Conservation (phyloP, 768 basidiomycete species). For the Pisolithus microcarpus region DNA sequence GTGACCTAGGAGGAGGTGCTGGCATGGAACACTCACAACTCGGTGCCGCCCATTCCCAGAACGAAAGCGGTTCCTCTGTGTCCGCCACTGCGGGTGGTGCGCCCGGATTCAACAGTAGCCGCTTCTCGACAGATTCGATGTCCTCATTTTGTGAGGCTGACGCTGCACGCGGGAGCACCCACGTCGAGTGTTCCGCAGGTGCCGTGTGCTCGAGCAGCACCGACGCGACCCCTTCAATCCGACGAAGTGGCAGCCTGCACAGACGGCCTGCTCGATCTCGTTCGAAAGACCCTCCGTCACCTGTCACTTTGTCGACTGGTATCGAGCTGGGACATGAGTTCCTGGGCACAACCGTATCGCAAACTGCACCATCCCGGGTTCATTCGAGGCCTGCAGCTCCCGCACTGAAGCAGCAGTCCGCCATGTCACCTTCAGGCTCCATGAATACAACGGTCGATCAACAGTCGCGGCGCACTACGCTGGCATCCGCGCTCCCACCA, state of each 20-base stretch:
- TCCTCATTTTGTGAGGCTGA: slow-evolving; percentile 38
- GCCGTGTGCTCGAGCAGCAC: slow-evolving; percentile 8
- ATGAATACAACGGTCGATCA: not conserved
- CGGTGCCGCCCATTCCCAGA: slow-evolving; percentile 3
- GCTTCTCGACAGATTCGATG: slow-evolving; percentile 39
- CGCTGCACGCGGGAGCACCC: not conserved
- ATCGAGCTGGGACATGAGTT: not conserved
- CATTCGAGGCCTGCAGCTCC: not conserved
- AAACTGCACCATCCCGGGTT: not conserved
- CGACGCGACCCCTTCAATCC: not conserved
- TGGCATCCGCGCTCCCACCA: slow-evolving; percentile 19
- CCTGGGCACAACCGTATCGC: not conserved
- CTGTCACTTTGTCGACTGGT: not conserved
- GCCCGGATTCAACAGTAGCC: slow-evolving; percentile 15
- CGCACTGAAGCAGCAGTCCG: not conserved
- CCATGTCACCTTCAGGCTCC: not conserved
- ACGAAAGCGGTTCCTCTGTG: slow-evolving; percentile 22
- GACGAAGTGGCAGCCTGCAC: not conserved
- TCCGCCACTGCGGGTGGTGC: slow-evolving; percentile 19
- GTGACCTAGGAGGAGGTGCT: slow-evolving; percentile 18
- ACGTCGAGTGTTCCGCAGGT: not conserved
- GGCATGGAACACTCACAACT: slow-evolving; percentile 8
- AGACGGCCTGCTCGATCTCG: not conserved
- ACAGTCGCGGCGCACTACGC: not conserved
- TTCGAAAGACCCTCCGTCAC: not conserved